Conservation (phyloP, 1,284 basidiomycete genomes). For the Ustilago cynodontis region DNA sequence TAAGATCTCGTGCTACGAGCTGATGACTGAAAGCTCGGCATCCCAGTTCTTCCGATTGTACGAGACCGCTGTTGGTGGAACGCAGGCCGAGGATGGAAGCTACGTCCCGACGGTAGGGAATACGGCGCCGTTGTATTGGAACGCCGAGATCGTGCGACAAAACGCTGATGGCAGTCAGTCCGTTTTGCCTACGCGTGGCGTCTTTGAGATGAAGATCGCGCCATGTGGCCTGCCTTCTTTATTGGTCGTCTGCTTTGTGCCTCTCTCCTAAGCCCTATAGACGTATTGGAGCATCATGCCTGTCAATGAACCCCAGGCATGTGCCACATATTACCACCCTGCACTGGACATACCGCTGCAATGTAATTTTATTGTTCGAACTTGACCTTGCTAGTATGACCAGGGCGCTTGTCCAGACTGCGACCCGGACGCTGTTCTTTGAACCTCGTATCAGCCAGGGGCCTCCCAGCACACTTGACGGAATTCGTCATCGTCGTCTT, state of each 20-base stretch:
- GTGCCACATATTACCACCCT: background rate
- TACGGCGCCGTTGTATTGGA: slow-evolving; percentile 44
- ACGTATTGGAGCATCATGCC: too few relatives aligned
- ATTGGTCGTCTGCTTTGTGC: slow-evolving; percentile 48
- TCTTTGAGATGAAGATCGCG: slow-evolving; percentile 59
- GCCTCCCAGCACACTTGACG: background rate
- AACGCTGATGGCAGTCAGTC: slow-evolving; percentile 12
- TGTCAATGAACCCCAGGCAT: background rate
- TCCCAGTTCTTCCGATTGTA: slow-evolving; percentile 50
- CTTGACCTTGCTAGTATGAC: background rate
- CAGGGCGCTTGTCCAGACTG: background rate
- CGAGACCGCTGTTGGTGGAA: slow-evolving; percentile 38
- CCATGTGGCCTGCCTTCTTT: slow-evolving; percentile 52
- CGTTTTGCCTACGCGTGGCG: slow-evolving; percentile 29
- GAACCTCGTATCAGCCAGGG: too few relatives aligned
- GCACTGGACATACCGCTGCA: background rate
- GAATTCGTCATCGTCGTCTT: too few relatives aligned
- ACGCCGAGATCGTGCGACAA: slow-evolving; percentile 43
- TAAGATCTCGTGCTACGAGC: slow-evolving; percentile 45
- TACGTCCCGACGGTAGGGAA: slow-evolving; percentile 26
- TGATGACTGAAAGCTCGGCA: slow-evolving; percentile 53
- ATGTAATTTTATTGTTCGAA: background rate
- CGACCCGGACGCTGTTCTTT: background rate
- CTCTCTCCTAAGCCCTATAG: slow-evolving; percentile 3
- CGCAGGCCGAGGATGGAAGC: slow-evolving; percentile 30